Evolutionary conservation across 495 filamentous ascomycete genomes (phyloP), one percentile per base, ranked within the genome.

Genomic region (Apiosordaria backusii): DNA sequence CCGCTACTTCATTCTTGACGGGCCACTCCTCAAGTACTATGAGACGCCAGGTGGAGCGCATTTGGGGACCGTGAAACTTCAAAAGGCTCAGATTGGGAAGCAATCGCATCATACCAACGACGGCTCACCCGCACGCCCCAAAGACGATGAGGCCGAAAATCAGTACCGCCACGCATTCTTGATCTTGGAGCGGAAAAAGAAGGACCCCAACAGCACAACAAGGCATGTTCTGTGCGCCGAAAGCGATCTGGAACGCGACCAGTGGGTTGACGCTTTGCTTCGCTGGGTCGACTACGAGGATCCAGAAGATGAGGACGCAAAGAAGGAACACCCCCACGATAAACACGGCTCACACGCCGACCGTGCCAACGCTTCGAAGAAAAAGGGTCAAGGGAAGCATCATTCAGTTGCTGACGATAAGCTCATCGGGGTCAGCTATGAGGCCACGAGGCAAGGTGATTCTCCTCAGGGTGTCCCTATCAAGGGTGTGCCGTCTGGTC

Each of bases 161-260:
- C 91, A 98, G 73, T 98, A 96, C 74, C 89, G 95, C 10, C 95
- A 99, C 80, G 95, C 96, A 4, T 98, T 99, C 77, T 81, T 98
- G 57, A 90, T 99, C 62, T 71, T 97, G 50, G 95, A 99, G 75
- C 93, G 93, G 1, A 99, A 98, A 81, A 91, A 91, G 76, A 99
- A 97, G 76, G 96, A 99, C 76, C 91, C 93, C 4, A 89, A 83
- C 19, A 95, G 89, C 69, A 83, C 92, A 53, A 92, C 97, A n/a
- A 90, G 93, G 55, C 95, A 99, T 77, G 92, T 98, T 9, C 79
- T 99, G 18, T 99, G 95, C 72, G 93, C 94, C 4, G 95, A 99
- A 77, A 98, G 90, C 71, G 95, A 99, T 72, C 81, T 84, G 60
- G 96, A 99, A 80, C 86, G 95, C 58, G 95, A 99, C 77, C 83